Conservation (phyloP, 495 filamentous ascomycete genomes). For the Hamigera avellanea region DNA sequence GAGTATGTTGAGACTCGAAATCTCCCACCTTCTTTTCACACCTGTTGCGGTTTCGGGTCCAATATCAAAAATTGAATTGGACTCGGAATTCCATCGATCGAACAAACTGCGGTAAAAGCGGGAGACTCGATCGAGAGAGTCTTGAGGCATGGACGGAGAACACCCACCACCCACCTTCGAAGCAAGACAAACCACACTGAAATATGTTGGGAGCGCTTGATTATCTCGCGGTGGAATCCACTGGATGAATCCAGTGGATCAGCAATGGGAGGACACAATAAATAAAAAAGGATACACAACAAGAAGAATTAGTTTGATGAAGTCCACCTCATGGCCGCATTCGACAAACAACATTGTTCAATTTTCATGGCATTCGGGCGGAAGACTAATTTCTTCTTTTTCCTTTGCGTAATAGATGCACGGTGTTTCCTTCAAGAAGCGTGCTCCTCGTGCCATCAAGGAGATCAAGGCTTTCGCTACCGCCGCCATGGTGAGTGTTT, state of each 20-base stretch:
- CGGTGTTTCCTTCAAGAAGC: conserved; percentile 99
- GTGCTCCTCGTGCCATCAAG: conserved; percentile 95
- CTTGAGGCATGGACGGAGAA: conserved; percentile 21
- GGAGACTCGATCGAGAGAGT: too few species aligned
- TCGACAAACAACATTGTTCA: conserved; percentile 16
- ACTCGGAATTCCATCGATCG: too few species aligned
- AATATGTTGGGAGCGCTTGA: too few species aligned
- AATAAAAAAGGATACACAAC: conserved; percentile 7
- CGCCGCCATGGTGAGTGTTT: conserved; percentile 79
- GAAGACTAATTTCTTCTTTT: conserved; percentile 43
- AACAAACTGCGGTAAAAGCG: too few species aligned
- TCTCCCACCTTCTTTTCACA: too few species aligned
- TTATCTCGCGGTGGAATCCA: too few species aligned
- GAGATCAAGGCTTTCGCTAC: conserved; percentile 90
- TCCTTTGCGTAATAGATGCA: conserved; percentile 53
- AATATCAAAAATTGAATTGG: too few species aligned
- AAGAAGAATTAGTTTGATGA: conserved; percentile 56
- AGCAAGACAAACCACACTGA: not conserved
- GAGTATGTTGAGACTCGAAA: conserved; percentile 78
- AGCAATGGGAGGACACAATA: conserved; percentile 1
- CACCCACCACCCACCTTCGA: conserved; percentile 2
- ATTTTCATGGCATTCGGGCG: conserved; percentile 47
- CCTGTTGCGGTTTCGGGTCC: too few species aligned
- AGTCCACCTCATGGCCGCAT: conserved; percentile 50
- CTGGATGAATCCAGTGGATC: too few species aligned